phyloP scores from a whole-genome alignment of 2,329 filamentous ascomycete species.

The Pezicula neosporulosa region DNA sequence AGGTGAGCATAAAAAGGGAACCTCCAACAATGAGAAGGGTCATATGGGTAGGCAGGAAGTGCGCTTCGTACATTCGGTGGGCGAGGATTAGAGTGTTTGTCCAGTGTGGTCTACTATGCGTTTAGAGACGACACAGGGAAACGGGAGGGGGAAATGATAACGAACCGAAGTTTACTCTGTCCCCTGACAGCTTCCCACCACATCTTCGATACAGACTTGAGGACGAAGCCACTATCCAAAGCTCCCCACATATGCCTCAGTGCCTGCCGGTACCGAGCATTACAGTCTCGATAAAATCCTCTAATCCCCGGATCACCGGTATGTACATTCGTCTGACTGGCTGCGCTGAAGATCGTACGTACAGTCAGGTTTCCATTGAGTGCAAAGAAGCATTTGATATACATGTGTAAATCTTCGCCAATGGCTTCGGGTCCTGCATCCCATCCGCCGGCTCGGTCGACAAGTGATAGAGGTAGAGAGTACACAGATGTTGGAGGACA shows the following conservation, averaged over 20 bases:
- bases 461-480: slow-evolving; percentile 62
- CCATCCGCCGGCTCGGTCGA: slow-evolving; percentile 70
- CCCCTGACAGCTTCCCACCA: slow-evolving; percentile 56
- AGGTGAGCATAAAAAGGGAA: slow-evolving; percentile 54
- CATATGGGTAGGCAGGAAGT: slow-evolving; percentile 68
- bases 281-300: slow-evolving; percentile 54
- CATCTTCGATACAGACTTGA: slow-evolving; percentile 49
- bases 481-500: slow-evolving; percentile 73
- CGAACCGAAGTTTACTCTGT: slow-evolving; percentile 32
- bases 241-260: slow-evolving; percentile 75
- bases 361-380: slow-evolving; percentile 66
- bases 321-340: slow-evolving; percentile 70
- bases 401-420: slow-evolving; percentile 76
- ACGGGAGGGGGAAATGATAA: background rate
- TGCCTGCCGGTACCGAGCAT: slow-evolving; percentile 68
- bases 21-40: slow-evolving; percentile 61
- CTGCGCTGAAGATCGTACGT: slow-evolving; percentile 61
- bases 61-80: slow-evolving; percentile 70
- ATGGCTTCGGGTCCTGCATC: slow-evolving; percentile 69
- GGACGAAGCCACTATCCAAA: slow-evolving; percentile 64
- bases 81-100: slow-evolving; percentile 54
- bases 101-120: slow-evolving; percentile 41
- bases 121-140: slow-evolving; percentile 14
- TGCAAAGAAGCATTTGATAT: slow-evolving; percentile 74
- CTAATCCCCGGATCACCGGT: slow-evolving; percentile 49